phyloP scores from a whole-genome alignment of 2,329 filamentous ascomycete genomes.

The Cladosporium sp. region DNA sequence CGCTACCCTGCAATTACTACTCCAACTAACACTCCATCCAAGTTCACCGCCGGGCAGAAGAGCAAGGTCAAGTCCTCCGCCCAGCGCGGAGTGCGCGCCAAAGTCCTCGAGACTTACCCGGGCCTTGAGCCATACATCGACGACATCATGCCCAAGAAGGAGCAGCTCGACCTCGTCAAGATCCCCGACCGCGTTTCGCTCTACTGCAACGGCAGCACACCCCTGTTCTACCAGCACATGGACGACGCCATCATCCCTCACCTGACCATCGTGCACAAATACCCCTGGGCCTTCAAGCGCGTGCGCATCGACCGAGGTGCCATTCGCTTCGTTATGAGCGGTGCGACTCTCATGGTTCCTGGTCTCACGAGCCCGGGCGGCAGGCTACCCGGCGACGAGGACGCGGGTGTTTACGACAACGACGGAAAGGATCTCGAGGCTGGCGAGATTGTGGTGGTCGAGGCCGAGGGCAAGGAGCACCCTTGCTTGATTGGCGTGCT shows the following conservation, averaged over 20 bases:
- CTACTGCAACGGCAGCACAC: slow-evolving; percentile 75
- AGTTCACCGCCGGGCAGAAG: slow-evolving; percentile 72
- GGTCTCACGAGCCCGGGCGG: slow-evolving; percentile 85
- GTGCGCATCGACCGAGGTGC: slow-evolving; percentile 92
- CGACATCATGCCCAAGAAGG: slow-evolving; percentile 92
- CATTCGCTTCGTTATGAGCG: slow-evolving; percentile 92
- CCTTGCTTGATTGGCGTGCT: slow-evolving; percentile 85
- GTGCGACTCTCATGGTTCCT: slow-evolving; percentile 94
- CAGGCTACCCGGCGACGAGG: slow-evolving; percentile 62
- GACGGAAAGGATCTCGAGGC: slow-evolving; percentile 69
- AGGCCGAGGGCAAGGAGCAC: slow-evolving; percentile 90
- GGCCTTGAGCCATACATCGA: slow-evolving; percentile 85
- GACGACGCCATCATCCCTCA: slow-evolving; percentile 80
- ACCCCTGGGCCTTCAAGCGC: slow-evolving; percentile 78
- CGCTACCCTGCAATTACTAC: neutral
- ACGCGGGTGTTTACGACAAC: slow-evolving; percentile 47
- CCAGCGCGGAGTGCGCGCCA: slow-evolving; percentile 80
- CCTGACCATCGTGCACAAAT: slow-evolving; percentile 84
- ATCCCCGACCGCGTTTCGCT: slow-evolving; percentile 88
- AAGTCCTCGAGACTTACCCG: slow-evolving; percentile 81
- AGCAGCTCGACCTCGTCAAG: slow-evolving; percentile 86
- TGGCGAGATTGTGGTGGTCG: slow-evolving; percentile 82
- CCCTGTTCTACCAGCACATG: slow-evolving; percentile 89
- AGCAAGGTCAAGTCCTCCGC: slow-evolving; percentile 96
- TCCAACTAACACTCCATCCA: slow-evolving; percentile 25